Conservation (phyloP, 176 grass and related monocot genomes). For the Oryza rufipogon region DNA sequence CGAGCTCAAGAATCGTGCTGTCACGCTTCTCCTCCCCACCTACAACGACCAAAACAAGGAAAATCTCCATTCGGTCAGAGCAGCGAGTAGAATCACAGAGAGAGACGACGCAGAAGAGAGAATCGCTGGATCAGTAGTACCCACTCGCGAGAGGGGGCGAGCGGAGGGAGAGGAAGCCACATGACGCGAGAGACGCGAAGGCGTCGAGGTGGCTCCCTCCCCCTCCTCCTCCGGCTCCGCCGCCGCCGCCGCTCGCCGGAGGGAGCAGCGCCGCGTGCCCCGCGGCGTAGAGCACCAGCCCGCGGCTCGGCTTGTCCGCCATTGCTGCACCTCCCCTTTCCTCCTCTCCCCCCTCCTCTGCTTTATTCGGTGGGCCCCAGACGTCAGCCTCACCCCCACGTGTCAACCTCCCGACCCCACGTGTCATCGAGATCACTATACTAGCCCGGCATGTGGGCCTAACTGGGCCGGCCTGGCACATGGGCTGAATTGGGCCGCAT, state of each 20-base stretch:
- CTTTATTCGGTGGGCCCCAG: constrained; percentile 28
- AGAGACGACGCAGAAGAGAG: neutral
- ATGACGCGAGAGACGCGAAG: constrained; percentile 69
- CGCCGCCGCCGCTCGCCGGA: constrained; percentile 1
- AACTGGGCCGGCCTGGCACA: neutral
- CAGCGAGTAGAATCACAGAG: neutral
- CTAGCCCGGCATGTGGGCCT: neutral
- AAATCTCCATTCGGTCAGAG: neutral
- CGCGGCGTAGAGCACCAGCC: constrained; percentile 82
- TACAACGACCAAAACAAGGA: neutral
- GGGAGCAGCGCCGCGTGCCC: constrained; percentile 64
- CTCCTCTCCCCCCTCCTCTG: neutral
- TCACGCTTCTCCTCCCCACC: constrained; percentile 44
- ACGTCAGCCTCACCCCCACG: constrained; percentile 12
- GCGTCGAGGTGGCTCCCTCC: constrained; percentile 58
- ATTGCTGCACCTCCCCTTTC: constrained; percentile 37
- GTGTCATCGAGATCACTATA: neutral
- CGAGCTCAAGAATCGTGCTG: constrained; percentile 67
- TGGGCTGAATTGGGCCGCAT: neutral
- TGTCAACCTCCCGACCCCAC: neutral
- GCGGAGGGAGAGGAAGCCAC: constrained; percentile 84
- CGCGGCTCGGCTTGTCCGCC: constrained; percentile 95
- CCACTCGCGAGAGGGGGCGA: constrained; percentile 41
- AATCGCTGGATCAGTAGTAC: constrained; percentile 13
- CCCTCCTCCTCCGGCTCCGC: neutral